Percentiles rank a stretch among this genome's conserved stretches.
phyloP scores from a whole-genome alignment of 805 yeast genomes.

The Saccharomycopsis sp. region DNA sequence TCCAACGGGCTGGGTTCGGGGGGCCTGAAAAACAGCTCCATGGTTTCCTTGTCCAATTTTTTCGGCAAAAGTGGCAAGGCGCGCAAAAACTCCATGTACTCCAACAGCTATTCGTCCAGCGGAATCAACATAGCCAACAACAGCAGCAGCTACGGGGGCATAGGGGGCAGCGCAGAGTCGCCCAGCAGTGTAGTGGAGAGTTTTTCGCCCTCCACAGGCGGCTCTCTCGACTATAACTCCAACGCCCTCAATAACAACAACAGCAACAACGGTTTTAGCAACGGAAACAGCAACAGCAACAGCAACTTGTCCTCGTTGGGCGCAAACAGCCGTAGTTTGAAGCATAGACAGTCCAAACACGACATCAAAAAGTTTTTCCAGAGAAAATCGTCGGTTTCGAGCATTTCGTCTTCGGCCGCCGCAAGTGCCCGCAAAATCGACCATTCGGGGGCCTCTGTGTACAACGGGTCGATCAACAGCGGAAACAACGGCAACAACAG shows the following conservation, averaged over 20 bases:
- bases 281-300: not conserved
- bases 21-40: slow-evolving; percentile 59
- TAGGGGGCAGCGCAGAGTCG: not conserved
- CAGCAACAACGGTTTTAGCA: not conserved
- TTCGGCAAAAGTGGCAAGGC: slow-evolving; percentile 41
- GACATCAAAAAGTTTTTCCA: slow-evolving; percentile 19
- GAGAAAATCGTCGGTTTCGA: slow-evolving; percentile 4
- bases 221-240: not conserved
- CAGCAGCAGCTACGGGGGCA: not conserved
- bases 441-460: not conserved
- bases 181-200: not conserved
- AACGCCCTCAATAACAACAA: not conserved
- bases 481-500: not conserved
- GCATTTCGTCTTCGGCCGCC: not conserved
- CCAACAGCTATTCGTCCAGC: not conserved
- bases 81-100: slow-evolving; percentile 15
- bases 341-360: slow-evolving; percentile 12
- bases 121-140: not conserved
- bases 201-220: not conserved
- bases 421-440: slow-evolving; percentile 1
- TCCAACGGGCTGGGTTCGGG: not conserved
- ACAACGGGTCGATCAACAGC: not conserved
- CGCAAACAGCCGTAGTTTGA: slow-evolving; percentile 7
- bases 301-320: not conserved
- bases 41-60: slow-evolving; percentile 71